Evolutionary conservation across 2,329 filamentous ascomycete genomes (phyloP).

Genomic region (Penicillium sp.): DNA sequence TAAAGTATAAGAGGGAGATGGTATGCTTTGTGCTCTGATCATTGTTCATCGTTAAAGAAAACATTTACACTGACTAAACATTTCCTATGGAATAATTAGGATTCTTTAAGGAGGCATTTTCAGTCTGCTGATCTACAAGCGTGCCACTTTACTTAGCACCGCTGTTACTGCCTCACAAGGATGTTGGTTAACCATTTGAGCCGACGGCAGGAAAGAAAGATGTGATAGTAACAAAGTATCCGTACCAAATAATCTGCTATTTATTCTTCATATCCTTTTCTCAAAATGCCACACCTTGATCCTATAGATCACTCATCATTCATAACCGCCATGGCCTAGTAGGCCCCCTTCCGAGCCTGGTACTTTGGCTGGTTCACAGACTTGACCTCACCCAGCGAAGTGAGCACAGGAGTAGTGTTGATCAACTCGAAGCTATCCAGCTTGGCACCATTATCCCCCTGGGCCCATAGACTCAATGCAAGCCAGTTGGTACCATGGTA

Average conservation of each 20-base stretch:
- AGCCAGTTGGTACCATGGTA: slow-evolving; percentile 74
- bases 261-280: background rate
- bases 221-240: background rate
- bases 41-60: no score
- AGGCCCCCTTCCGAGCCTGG: slow-evolving; percentile 56
- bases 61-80: no score
- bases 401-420: slow-evolving; percentile 58
- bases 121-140: background rate
- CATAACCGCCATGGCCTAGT: slow-evolving; percentile 44
- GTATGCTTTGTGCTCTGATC: background rate
- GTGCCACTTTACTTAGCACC: background rate
- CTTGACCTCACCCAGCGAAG: slow-evolving; percentile 55
- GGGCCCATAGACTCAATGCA: slow-evolving; percentile 71
- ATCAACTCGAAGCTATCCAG: slow-evolving; percentile 61
- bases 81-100: no score
- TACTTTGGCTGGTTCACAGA: slow-evolving; percentile 57
- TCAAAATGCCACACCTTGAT: background rate
- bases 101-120: background rate
- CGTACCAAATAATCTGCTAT: background rate
- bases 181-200: background rate
- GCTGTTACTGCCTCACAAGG: background rate
- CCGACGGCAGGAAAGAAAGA: background rate
- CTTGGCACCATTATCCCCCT: slow-evolving; percentile 63
- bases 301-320: background rate
- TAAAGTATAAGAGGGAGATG: background rate